Percentiles rank a stretch among this genome's conserved stretches.
Evolutionary conservation across 2,329 filamentous ascomycete species (phyloP).

Genomic region (Colletotrichum sp.): DNA sequence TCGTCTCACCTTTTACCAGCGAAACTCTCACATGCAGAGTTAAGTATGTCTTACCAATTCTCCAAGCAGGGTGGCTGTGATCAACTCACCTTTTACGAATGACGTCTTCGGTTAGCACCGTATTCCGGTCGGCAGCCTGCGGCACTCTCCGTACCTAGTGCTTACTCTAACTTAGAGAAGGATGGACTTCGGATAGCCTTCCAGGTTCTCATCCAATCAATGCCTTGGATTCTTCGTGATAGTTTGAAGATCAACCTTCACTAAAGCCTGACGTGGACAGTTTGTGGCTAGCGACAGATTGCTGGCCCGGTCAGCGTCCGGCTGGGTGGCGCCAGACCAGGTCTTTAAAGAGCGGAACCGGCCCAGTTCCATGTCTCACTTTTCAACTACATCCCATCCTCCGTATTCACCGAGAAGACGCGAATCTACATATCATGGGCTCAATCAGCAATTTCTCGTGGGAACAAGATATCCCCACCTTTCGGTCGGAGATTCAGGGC

Average conservation of each 20-base stretch:
- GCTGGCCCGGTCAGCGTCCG: not conserved
- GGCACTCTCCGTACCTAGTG: not conserved
- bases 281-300: not conserved
- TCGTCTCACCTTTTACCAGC: not conserved
- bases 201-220: not conserved
- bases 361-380: accelerated
- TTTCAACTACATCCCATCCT: not conserved
- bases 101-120: not conserved
- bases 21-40: not conserved
- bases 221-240: not conserved
- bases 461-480: not conserved
- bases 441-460: not conserved
- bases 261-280: not conserved
- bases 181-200: not conserved
- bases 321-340: not conserved
- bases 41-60: not conserved
- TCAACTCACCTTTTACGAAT: not conserved
- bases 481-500: slow-evolving; percentile 21
- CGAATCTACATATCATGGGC: not conserved
- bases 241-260: not conserved
- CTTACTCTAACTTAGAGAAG: not conserved
- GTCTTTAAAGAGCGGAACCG: accelerated
- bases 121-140: not conserved
- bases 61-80: not conserved
- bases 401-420: not conserved